These are phyloP conservation scores for Pseudocercospora macadamiae DNA, from an alignment of 2,329 filamentous ascomycete genomes.

Conservation along the genomic window DNA sequence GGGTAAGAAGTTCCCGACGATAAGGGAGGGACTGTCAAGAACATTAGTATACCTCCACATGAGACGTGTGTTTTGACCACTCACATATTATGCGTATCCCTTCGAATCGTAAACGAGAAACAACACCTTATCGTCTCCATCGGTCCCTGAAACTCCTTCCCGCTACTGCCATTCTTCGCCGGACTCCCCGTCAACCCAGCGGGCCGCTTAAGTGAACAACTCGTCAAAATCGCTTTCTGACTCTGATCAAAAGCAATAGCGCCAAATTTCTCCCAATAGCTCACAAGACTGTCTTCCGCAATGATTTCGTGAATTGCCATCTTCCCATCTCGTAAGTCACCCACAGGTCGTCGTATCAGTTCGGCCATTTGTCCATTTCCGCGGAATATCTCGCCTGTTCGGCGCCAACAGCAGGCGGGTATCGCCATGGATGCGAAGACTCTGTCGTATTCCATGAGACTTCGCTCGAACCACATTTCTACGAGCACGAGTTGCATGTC, in stretches of 20 bases:
- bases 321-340: conserved; percentile 87
- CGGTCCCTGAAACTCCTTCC: conserved; percentile 55
- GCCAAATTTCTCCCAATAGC: conserved; percentile 99
- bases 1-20: conserved; percentile 95
- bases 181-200: conserved; percentile 47
- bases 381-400: conserved; percentile 95
- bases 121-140: conserved; percentile 77
- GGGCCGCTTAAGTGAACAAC: conserved; percentile 86
- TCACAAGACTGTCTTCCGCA: conserved; percentile 89
- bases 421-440: conserved; percentile 99
- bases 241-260: conserved; percentile 93
- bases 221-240: conserved; percentile 93
- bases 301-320: conserved; percentile 95
- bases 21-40: conserved; percentile 83
- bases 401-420: conserved; percentile 93
- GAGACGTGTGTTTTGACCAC: conserved; percentile 41
- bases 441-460: conserved; percentile 95
- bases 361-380: conserved; percentile 99
- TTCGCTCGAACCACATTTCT: conserved; percentile 99
- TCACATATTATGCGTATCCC: conserved; percentile 95
- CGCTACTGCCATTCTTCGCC: conserved; percentile 39
- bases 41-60: conserved; percentile 40
- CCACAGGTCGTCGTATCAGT: conserved; percentile 88
- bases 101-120: conserved; percentile 94
- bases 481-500: conserved; percentile 94